Percentiles rank a stretch among this genome's conserved stretches.
These are phyloP conservation scores for Mortierella sp. DNA, from an alignment of 371 early-diverging fungal species.

Conservation along the genomic window DNA sequence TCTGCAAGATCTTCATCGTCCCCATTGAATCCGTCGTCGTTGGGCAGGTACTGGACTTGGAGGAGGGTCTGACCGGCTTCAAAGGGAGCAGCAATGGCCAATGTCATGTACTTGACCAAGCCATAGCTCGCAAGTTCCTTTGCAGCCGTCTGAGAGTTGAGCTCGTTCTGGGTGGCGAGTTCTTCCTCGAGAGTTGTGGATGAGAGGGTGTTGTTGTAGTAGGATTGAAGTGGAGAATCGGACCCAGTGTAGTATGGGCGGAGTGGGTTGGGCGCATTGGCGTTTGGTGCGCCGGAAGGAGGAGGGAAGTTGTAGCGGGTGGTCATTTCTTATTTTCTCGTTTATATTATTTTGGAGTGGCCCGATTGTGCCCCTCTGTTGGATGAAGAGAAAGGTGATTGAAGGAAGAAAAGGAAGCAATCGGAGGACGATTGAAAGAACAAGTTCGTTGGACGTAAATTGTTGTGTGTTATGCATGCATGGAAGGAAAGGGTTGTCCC, in stretches of 20 bases:
- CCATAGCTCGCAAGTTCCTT: constrained; percentile 76
- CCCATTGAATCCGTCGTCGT: constrained; percentile 56
- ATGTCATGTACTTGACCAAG: constrained; percentile 74
- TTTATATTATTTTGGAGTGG: background rate
- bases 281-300: constrained; percentile 53
- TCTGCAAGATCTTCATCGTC: constrained; percentile 51
- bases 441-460: background rate
- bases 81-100: constrained; percentile 81
- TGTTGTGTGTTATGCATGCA: constrained; percentile 2
- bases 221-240: constrained; percentile 54
- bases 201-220: constrained; percentile 51
- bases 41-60: constrained; percentile 88
- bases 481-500: background rate
- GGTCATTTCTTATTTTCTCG: constrained; percentile 11
- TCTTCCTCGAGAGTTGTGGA: constrained; percentile 45
- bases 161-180: constrained; percentile 48
- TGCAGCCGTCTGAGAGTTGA: constrained; percentile 48
- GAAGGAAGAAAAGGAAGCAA: background rate
- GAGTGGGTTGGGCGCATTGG: constrained; percentile 54
- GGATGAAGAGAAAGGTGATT: background rate
- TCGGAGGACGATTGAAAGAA: background rate
- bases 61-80: constrained; percentile 84
- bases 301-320: constrained; percentile 50
- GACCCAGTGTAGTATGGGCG: constrained; percentile 56
- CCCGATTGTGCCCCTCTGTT: background rate